Conservation (phyloP, 73 alveolate species). For the Urostyla sp. region DNA sequence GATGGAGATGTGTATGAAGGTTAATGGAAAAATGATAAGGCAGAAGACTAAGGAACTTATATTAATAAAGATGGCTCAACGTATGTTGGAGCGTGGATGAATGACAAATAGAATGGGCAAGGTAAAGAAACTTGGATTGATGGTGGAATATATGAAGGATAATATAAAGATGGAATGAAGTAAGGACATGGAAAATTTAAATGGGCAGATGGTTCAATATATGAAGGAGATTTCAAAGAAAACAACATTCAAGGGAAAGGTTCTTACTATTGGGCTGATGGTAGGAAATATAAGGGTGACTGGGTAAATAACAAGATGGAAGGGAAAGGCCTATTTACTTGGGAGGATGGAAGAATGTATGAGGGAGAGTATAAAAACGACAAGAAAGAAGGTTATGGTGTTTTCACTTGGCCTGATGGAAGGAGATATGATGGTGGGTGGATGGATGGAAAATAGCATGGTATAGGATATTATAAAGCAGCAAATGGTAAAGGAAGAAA, state of each 20-base stretch:
- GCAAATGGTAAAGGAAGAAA: slow-evolving; percentile 11
- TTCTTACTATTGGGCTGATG: slow-evolving; percentile 42
- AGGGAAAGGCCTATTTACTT: slow-evolving; percentile 36
- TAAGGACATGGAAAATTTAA: slow-evolving; percentile 36
- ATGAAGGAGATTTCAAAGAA: slow-evolving; percentile 44
- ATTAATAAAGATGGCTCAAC: slow-evolving; percentile 57
- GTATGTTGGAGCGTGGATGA: slow-evolving; percentile 75
- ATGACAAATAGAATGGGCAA: slow-evolving; percentile 78
- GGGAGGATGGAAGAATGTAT: slow-evolving; percentile 39
- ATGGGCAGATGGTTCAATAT: slow-evolving; percentile 50
- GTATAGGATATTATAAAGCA: slow-evolving; percentile 17
- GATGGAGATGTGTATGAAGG: slow-evolving; percentile 62
- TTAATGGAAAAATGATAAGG: slow-evolving; percentile 50
- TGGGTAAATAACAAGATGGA: slow-evolving; percentile 32
- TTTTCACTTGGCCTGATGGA: slow-evolving; percentile 7
- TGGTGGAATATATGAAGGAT: slow-evolving; percentile 45
- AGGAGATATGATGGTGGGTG: slow-evolving; percentile 29
- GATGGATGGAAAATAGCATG: slow-evolving; percentile 12
- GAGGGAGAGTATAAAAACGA: neutral
- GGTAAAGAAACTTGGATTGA: slow-evolving; percentile 69
- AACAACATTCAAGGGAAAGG: slow-evolving; percentile 54
- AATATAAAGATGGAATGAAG: slow-evolving; percentile 45
- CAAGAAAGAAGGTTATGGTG: slow-evolving; percentile 18
- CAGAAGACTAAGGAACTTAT: slow-evolving; percentile 76
- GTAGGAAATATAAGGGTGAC: slow-evolving; percentile 31